Conservation (phyloP, 2,329 filamentous ascomycete genomes). For the Torrubiellomyces zombiae region DNA sequence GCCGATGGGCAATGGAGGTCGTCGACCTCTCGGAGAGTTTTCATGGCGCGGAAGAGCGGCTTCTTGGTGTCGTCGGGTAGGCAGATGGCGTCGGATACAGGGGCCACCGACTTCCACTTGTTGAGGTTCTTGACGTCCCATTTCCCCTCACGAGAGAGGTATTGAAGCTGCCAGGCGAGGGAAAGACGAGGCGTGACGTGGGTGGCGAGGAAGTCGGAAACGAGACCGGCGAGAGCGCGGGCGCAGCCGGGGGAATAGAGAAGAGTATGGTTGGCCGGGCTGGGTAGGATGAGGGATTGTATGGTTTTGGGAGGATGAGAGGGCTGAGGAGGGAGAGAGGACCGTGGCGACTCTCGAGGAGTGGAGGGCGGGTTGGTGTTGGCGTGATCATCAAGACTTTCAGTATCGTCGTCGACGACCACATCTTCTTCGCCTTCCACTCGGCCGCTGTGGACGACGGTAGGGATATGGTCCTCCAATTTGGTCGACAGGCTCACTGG, state of each 20-base stretch:
- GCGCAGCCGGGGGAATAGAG: conserved; percentile 65
- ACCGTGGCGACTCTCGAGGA: conserved; percentile 22
- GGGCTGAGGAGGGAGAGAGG: conserved; percentile 28
- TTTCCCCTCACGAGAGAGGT: conserved; percentile 78
- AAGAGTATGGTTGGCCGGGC: conserved; percentile 68
- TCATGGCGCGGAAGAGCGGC: conserved; percentile 72
- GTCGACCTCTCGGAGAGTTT: conserved; percentile 83
- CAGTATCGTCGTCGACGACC: conserved; percentile 10
- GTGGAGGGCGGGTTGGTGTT: no score
- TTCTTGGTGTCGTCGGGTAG: conserved; percentile 24
- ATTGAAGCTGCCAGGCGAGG: conserved; percentile 79
- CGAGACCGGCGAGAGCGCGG: conserved; percentile 61
- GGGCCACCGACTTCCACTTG: conserved; percentile 71
- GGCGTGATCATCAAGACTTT: conserved; percentile 25
- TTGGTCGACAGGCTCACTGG: conserved; percentile 23
- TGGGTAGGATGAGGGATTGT: conserved; percentile 53
- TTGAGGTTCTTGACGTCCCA: conserved; percentile 95
- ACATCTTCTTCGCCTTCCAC: no score
- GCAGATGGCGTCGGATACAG: conserved; percentile 67
- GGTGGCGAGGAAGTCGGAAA: conserved; percentile 63
- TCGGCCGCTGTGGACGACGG: no score
- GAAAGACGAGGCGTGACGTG: conserved; percentile 64
- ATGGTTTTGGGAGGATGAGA: conserved; percentile 36
- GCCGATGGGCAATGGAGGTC: conserved; percentile 59
- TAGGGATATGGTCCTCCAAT: conserved; percentile 15